phyloP scores from a whole-genome alignment of 2,329 filamentous ascomycete genomes.

The Lachnellula willkommii region DNA sequence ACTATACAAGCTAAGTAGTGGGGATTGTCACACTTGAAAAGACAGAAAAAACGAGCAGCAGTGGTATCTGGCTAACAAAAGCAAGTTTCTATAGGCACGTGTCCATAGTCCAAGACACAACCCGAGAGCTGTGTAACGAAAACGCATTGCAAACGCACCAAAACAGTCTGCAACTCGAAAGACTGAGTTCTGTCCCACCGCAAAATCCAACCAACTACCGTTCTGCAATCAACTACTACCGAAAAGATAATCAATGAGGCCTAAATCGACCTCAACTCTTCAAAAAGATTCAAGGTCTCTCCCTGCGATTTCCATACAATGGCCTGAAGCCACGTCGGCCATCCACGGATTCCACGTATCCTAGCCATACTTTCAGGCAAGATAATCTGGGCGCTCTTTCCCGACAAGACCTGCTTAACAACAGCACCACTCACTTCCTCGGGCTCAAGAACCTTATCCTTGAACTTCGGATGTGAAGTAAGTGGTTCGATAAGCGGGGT shows the following conservation, averaged over 20 bases:
- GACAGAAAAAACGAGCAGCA: too few relatives aligned
- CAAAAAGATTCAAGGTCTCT: neutral
- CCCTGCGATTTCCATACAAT: neutral
- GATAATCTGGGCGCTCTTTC: slow-evolving; percentile 40
- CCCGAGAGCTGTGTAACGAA: too few relatives aligned
- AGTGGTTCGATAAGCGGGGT: slow-evolving; percentile 53
- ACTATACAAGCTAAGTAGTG: too few relatives aligned
- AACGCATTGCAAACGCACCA: too few relatives aligned
- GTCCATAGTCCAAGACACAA: too few relatives aligned
- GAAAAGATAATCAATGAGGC: neutral
- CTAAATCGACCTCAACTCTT: neutral
- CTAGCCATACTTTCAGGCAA: neutral
- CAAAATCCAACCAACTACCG: neutral
- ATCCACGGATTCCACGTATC: neutral
- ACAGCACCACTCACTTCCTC: slow-evolving; percentile 59
- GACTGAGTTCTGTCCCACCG: too few relatives aligned
- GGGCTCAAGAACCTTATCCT: slow-evolving; percentile 48
- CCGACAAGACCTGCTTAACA: slow-evolving; percentile 53
- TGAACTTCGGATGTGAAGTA: slow-evolving; percentile 42
- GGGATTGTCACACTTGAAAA: too few relatives aligned
- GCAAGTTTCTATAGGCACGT: too few relatives aligned
- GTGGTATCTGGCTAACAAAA: too few relatives aligned
- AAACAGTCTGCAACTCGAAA: too few relatives aligned
- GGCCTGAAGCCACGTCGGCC: neutral
- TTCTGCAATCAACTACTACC: neutral